phyloP scores from a whole-genome alignment of 2,329 filamentous ascomycete species.

The Alternaria burnsii region DNA sequence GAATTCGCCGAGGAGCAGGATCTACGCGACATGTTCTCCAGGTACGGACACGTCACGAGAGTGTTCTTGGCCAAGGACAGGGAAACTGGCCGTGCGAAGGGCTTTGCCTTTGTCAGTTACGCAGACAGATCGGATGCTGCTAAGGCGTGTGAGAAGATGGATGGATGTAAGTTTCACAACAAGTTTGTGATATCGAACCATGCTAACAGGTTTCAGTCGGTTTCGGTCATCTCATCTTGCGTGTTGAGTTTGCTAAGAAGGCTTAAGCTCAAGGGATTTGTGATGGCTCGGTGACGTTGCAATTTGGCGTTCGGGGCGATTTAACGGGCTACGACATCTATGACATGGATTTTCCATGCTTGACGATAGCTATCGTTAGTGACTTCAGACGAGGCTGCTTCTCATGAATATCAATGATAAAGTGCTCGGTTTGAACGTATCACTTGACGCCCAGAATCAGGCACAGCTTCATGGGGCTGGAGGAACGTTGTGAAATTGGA shows the following conservation, averaged over 20 bases:
- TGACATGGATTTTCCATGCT: slow-evolving; percentile 10
- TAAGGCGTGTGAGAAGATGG: slow-evolving; percentile 96
- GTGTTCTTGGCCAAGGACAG: slow-evolving; percentile 98
- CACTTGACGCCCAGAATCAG: neutral
- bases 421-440: slow-evolving; percentile 4
- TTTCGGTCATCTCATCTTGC: slow-evolving; percentile 86
- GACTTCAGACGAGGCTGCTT: slow-evolving; percentile 1
- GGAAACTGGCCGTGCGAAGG: slow-evolving; percentile 95
- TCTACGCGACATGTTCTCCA: slow-evolving; percentile 96
- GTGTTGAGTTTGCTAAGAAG: slow-evolving; percentile 86
- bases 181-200: neutral
- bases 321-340: neutral
- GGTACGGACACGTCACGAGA: slow-evolving; percentile 94
- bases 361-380: slow-evolving; percentile 9
- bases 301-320: slow-evolving; percentile 4
- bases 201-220: slow-evolving; percentile 57
- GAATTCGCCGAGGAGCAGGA: slow-evolving; percentile 97
- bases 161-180: slow-evolving; percentile 73
- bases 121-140: slow-evolving; percentile 88
- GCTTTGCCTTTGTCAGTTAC: slow-evolving; percentile 98
- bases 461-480: too few species aligned
- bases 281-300: slow-evolving; percentile 4
- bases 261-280: slow-evolving; percentile 20
- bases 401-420: slow-evolving; percentile 9
- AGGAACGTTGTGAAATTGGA: neutral